Evolutionary conservation across 148 eudicot genomes (phyloP).

Genomic region (Silene latifolia): DNA sequence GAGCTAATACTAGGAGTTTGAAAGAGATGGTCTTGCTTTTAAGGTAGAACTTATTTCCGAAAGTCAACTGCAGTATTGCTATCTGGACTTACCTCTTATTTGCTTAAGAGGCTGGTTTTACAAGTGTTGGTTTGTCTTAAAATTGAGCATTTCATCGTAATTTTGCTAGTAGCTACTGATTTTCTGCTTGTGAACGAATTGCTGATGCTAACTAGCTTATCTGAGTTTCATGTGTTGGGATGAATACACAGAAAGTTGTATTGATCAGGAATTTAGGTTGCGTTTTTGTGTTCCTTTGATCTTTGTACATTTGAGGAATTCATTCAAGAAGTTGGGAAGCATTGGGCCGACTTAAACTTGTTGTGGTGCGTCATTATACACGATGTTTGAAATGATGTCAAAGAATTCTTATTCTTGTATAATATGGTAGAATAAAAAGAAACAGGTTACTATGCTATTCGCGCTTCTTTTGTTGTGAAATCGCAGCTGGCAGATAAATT

Average conservation of each 20-base stretch:
- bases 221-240: not conserved
- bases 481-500: not conserved
- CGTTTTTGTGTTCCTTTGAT: not conserved
- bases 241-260: not conserved
- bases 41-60: conserved; percentile 44
- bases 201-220: not conserved
- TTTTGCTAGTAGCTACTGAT: not conserved
- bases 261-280: not conserved
- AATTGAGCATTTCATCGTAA: not conserved
- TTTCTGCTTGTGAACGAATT: not conserved
- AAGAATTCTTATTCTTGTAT: no score
- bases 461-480: no score
- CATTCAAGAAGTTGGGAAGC: not conserved
- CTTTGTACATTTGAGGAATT: not conserved
- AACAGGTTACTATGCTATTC: no score
- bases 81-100: not conserved
- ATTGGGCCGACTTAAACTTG: not conserved
- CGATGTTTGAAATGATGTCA: no score
- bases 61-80: not conserved
- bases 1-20: conserved; percentile 89
- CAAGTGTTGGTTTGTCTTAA: not conserved
- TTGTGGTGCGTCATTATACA: not conserved
- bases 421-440: no score
- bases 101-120: no score
- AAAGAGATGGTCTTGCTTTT: conserved; percentile 91